Evolutionary conservation across 1,284 basidiomycete species (phyloP), one percentile per base, ranked within the genome.

Genomic region (Earliella scabrosa): DNA sequence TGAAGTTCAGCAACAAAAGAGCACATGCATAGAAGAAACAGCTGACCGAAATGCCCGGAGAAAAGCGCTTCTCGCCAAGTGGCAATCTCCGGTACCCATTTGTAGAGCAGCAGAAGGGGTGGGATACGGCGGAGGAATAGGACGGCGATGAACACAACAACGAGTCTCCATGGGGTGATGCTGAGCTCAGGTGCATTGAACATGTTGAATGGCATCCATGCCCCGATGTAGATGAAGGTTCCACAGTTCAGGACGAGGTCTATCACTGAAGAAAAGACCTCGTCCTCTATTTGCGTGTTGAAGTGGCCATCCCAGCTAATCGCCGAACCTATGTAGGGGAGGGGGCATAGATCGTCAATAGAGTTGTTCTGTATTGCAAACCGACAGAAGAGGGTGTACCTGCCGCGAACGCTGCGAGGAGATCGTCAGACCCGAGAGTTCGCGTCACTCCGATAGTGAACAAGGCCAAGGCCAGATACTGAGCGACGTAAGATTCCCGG

Each of bases 221-320:
- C 93, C 31, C 93, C 94, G 52, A 96, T 93, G 71, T 95, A 96
- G 58, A 97, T 83, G 76, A 96, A 97, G 65, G 88, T 90, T 7
- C 82, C 88, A 66, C 89, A 92, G 69, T 96, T 96, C 66, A 96
- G 82, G 38, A 90, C 74, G 43, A 90, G 79, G 61, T 97, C 95
- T 63, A 98, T 88, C 49, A 97, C 92, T 40, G 92, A 90, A 21
- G 93, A 90, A 70, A 98, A 98, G 36, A 88, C 81, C 56, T 93
- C 89, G 63, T 88, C 85, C 72, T 95, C 92, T 3, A 87, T 95
- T 52, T 94, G 90, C 39, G 80, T 77, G 68, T 93, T 93, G 75
- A 97, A 97, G 69, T 95, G 85, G 32, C 93, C 91, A 67, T 98
- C 95, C 96, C 95, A 98, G 1, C 94, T 94, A 62, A 97, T 91